Conservation (phyloP, 2,329 filamentous ascomycete genomes). For the Helicocarpus griseus region DNA sequence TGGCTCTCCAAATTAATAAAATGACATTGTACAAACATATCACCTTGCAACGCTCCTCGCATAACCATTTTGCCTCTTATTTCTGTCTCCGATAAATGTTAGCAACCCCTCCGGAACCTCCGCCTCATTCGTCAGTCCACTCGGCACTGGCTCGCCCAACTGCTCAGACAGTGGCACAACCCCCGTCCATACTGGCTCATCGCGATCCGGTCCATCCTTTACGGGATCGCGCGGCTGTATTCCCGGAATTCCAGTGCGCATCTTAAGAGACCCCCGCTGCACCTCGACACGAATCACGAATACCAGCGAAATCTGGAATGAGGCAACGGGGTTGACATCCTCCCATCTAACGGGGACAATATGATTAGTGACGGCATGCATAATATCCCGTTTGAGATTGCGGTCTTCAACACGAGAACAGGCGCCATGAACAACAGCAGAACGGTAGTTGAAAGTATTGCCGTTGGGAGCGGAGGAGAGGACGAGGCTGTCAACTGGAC, state of each 20-base stretch:
- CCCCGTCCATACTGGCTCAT: slow-evolving; percentile 46
- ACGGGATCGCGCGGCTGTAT: slow-evolving; percentile 52
- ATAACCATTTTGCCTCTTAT: not conserved
- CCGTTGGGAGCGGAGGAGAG: slow-evolving; percentile 67
- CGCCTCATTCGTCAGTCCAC: slow-evolving; percentile 48
- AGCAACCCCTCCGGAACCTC: slow-evolving; percentile 41
- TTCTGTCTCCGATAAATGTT: not conserved
- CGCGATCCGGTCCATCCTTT: slow-evolving; percentile 36
- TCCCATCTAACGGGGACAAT: slow-evolving; percentile 61
- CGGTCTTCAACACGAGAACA: slow-evolving; percentile 55
- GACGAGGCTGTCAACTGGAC: slow-evolving; percentile 56
- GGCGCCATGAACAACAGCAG: slow-evolving; percentile 64
- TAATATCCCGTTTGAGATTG: slow-evolving; percentile 64
- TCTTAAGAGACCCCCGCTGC: slow-evolving; percentile 62
- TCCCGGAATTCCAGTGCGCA: slow-evolving; percentile 46
- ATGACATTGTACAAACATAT: not conserved
- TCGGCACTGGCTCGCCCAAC: slow-evolving; percentile 53
- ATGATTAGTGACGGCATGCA: slow-evolving; percentile 66
- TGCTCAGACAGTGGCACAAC: slow-evolving; percentile 54
- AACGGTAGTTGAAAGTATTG: slow-evolving; percentile 80
- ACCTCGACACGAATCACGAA: slow-evolving; percentile 60
- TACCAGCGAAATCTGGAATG: slow-evolving; percentile 64
- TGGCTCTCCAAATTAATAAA: too few relatives aligned
- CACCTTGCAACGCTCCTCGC: not conserved
- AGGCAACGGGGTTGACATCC: slow-evolving; percentile 58